Evolutionary conservation across 441 rosid genomes (phyloP).

Genomic region (Omphalea diandra): DNA sequence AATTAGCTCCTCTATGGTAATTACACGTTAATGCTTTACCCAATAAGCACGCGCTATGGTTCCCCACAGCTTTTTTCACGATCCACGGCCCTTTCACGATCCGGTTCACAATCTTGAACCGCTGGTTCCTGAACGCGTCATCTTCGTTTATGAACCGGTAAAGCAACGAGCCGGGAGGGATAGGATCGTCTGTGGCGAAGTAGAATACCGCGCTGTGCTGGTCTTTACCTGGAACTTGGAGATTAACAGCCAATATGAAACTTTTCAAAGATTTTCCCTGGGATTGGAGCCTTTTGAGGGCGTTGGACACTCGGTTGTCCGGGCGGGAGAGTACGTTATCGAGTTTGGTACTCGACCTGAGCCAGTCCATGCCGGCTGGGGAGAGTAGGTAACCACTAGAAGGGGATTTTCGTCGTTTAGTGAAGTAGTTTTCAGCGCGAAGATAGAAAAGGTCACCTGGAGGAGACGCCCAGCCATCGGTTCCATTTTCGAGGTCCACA

Average conservation of each 20-base stretch:
- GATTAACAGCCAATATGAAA: slow-evolving; percentile 67
- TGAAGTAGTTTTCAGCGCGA: slow-evolving; percentile 56
- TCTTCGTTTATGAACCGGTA: slow-evolving; percentile 55
- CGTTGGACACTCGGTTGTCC: slow-evolving; percentile 70
- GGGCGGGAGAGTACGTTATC: slow-evolving; percentile 68
- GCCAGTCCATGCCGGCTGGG: slow-evolving; percentile 93
- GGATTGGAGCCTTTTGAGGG: slow-evolving; percentile 51
- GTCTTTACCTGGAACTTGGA: slow-evolving; percentile 71
- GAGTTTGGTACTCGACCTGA: slow-evolving; percentile 53
- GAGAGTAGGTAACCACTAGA: slow-evolving; percentile 71
- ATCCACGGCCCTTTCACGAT: slow-evolving; percentile 85
- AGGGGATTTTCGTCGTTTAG: slow-evolving; percentile 60
- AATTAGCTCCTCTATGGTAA: slow-evolving; percentile 66
- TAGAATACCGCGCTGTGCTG: slow-evolving; percentile 59
- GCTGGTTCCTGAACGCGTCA: slow-evolving; percentile 60
- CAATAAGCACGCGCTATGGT: slow-evolving; percentile 56
- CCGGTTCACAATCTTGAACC: slow-evolving; percentile 70
- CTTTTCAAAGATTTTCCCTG: slow-evolving; percentile 52
- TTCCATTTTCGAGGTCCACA: slow-evolving; percentile 64
- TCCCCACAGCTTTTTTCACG: slow-evolving; percentile 71
- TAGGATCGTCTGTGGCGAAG: slow-evolving; percentile 59
- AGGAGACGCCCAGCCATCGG: slow-evolving; percentile 85
- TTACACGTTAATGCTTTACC: slow-evolving; percentile 59
- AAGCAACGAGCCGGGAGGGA: slow-evolving; percentile 50
- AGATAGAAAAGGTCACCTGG: slow-evolving; percentile 74